phyloP scores from a whole-genome alignment of 495 filamentous ascomycete genomes.

The Recurvomyces mirabilis region DNA sequence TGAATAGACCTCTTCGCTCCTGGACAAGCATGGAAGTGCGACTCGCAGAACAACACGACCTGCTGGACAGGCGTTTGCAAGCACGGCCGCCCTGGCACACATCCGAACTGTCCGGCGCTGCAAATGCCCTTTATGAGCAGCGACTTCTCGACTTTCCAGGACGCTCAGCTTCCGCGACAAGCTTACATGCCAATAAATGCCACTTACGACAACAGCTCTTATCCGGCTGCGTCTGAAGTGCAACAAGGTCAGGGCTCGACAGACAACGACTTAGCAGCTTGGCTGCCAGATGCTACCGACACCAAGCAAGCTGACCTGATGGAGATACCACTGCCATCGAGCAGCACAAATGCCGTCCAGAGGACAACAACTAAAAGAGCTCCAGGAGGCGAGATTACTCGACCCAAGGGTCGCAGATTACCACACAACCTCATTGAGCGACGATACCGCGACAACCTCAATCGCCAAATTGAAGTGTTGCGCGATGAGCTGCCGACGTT shows the following conservation, averaged over 20 bases:
- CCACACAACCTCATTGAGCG: constrained; percentile 5
- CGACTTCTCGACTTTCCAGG: background rate
- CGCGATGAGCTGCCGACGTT: constrained; percentile 2
- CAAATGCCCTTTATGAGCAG: background rate
- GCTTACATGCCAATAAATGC: background rate
- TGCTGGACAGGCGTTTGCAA: constrained; percentile 1
- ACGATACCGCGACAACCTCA: constrained; percentile 7
- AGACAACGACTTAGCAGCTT: background rate
- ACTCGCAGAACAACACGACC: background rate
- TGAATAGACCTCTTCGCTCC: background rate
- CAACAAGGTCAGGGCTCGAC: background rate
- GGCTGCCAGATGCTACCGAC: background rate
- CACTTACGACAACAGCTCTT: background rate
- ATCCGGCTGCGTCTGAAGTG: background rate
- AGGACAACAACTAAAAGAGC: background rate
- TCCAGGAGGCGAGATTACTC: background rate
- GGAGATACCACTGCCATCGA: background rate
- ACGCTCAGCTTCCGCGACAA: background rate
- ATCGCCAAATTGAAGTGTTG: constrained; percentile 2
- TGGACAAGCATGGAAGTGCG: background rate
- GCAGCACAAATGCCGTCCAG: background rate
- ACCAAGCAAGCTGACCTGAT: background rate
- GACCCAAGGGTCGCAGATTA: background rate
- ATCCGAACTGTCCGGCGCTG: background rate
- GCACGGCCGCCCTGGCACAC: background rate